Percentiles rank a stretch among this genome's conserved stretches.
Evolutionary conservation across 2,329 filamentous ascomycete species (phyloP).

Genomic region (Aspergillus thermomutatus): DNA sequence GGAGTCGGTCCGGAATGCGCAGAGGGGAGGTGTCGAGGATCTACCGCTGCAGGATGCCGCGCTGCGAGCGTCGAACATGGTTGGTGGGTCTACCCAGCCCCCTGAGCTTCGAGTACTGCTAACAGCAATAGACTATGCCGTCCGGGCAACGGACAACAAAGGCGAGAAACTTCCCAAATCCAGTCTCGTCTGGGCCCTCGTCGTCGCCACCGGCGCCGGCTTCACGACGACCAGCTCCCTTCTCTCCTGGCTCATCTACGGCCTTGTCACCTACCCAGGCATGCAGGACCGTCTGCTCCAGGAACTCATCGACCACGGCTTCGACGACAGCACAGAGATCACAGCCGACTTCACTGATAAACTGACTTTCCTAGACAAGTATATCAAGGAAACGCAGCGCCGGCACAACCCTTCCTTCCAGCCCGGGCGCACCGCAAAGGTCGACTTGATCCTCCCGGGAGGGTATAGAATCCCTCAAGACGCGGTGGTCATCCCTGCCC

Average conservation of each 20-base stretch:
- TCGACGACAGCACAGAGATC: conserved; percentile 42
- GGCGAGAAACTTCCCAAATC: conserved; percentile 52
- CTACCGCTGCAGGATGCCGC: conserved; percentile 45
- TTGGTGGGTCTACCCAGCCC: conserved; percentile 35
- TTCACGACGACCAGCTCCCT: conserved; percentile 59
- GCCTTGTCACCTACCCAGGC: conserved; percentile 51
- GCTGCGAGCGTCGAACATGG: conserved; percentile 37
- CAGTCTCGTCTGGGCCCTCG: conserved; percentile 38
- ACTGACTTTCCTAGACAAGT: conserved; percentile 43
- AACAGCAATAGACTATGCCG: conserved; percentile 45
- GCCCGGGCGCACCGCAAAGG: conserved; percentile 55
- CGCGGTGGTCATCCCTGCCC: conserved; percentile 52
- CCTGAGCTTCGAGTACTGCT: background rate
- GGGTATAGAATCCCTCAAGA: conserved; percentile 56
- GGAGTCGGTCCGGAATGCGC: conserved; percentile 20
- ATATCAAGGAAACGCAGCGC: conserved; percentile 60
- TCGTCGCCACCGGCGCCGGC: conserved; percentile 55
- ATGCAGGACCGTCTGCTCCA: conserved; percentile 57
- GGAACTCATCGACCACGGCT: conserved; percentile 53
- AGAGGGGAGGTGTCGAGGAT: conserved; percentile 23
- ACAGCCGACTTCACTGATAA: conserved; percentile 48
- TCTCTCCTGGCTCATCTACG: conserved; percentile 56
- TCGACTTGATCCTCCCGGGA: conserved; percentile 57
- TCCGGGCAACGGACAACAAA: conserved; percentile 51
- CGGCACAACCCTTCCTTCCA: conserved; percentile 61